Percentiles rank a stretch among this genome's conserved stretches.
These are phyloP conservation scores for Starmerella vitae DNA, from an alignment of 805 yeast genomes.

Conservation along the genomic window DNA sequence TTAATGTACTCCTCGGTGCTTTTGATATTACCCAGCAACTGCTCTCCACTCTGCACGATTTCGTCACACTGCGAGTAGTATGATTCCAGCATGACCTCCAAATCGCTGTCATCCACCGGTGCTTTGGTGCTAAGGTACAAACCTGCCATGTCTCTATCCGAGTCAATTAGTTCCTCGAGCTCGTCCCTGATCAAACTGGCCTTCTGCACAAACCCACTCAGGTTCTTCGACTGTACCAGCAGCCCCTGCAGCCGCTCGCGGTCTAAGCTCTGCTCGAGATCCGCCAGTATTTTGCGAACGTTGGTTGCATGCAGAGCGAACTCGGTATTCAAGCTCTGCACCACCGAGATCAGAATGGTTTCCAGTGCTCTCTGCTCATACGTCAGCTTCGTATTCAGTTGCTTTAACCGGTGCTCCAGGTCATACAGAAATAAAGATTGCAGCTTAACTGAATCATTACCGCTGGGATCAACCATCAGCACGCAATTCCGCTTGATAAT, in stretches of 20 bases:
- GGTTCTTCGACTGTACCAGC: conserved; percentile 70
- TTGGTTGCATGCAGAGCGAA: conserved; percentile 73
- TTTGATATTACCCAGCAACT: conserved; percentile 62
- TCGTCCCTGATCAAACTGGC: conserved; percentile 69
- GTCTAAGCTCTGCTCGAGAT: conserved; percentile 72
- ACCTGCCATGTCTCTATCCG: conserved; percentile 75
- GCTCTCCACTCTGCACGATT: conserved; percentile 79
- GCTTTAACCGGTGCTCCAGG: conserved; percentile 49
- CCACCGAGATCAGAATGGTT: conserved; percentile 66
- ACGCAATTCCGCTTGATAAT: conserved; percentile 69
- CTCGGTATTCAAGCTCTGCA: conserved; percentile 68
- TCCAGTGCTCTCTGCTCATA: conserved; percentile 89
- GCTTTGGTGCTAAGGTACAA: conserved; percentile 53
- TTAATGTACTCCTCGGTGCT: conserved; percentile 93
- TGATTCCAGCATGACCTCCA: conserved; percentile 79
- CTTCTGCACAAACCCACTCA: conserved; percentile 73
- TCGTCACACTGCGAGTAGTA: conserved; percentile 87
- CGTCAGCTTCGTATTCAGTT: conserved; percentile 40
- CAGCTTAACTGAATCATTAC: conserved; percentile 41
- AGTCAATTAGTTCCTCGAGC: conserved; percentile 71
- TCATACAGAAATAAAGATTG: conserved; percentile 72
- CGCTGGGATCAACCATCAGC: conserved; percentile 60
- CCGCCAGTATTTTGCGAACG: conserved; percentile 56
- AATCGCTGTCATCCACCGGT: conserved; percentile 62
- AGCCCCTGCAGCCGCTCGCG: conserved; percentile 63